Percentiles rank a stretch among this genome's conserved stretches.
These are phyloP conservation scores for Suillus sp. DNA, from an alignment of 768 basidiomycete species.

Conservation along the genomic window DNA sequence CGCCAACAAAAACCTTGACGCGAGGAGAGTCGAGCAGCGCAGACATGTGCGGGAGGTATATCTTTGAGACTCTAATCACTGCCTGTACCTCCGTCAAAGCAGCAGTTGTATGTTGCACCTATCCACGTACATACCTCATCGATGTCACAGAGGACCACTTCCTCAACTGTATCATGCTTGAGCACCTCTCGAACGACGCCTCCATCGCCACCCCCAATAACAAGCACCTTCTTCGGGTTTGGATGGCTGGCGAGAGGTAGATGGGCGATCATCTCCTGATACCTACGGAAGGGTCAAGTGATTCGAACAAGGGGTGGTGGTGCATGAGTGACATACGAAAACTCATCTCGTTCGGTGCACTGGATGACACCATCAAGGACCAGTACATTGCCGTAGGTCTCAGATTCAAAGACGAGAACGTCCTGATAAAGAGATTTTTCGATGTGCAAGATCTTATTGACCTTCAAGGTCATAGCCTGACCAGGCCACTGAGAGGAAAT, in stretches of 20 bases:
- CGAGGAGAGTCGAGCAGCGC: slow-evolving; percentile 74
- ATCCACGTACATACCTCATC: slow-evolving; percentile 66
- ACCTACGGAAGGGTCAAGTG: slow-evolving; percentile 47
- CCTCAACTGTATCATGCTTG: slow-evolving; percentile 88
- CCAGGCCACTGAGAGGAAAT: slow-evolving; percentile 96
- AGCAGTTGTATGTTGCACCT: background rate
- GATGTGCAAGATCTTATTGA: slow-evolving; percentile 91
- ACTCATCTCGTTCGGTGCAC: slow-evolving; percentile 97
- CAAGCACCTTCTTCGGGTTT: slow-evolving; percentile 92
- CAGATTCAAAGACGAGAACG: slow-evolving; percentile 95
- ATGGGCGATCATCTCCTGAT: slow-evolving; percentile 99
- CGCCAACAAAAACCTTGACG: slow-evolving; percentile 86
- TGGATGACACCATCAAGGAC: slow-evolving; percentile 95
- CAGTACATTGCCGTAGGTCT: slow-evolving; percentile 96
- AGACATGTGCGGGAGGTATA: slow-evolving; percentile 94
- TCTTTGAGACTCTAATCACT: slow-evolving; percentile 92
- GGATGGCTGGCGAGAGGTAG: slow-evolving; percentile 96
- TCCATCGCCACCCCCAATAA: slow-evolving; percentile 98
- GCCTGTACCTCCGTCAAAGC: slow-evolving; percentile 50
- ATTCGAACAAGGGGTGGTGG: background rate
- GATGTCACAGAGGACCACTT: slow-evolving; percentile 96
- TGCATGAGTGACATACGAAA: slow-evolving; percentile 72
- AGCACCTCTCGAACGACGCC: slow-evolving; percentile 97
- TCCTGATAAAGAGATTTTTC: slow-evolving; percentile 96
- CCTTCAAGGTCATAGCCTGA: slow-evolving; percentile 95